These are phyloP conservation scores for Linum tenue DNA, from an alignment of 345 rosid genomes.

Conservation along the genomic window DNA sequence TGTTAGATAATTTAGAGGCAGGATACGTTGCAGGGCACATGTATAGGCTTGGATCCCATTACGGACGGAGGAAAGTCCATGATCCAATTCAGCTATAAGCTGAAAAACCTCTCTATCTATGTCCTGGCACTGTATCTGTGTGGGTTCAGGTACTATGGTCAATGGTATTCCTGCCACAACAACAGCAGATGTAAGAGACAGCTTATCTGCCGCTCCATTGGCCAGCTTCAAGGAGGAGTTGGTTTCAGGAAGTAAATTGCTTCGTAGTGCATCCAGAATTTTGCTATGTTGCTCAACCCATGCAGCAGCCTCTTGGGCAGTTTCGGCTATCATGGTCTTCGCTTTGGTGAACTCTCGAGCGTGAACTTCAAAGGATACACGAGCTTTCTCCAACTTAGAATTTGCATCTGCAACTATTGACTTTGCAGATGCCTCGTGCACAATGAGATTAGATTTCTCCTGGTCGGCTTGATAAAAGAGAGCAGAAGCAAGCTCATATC, in stretches of 20 bases:
- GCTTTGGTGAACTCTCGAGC: conserved; percentile 80
- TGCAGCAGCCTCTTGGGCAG: conserved; percentile 72
- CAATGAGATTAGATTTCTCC: conserved; percentile 60
- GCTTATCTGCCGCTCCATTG: conserved; percentile 32
- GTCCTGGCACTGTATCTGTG: conserved; percentile 72
- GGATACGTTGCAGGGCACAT: conserved; percentile 65
- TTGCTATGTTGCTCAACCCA: conserved; percentile 88
- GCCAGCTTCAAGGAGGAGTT: conserved; percentile 37
- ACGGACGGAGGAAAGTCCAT: conserved; percentile 56
- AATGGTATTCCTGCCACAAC: conserved; percentile 68
- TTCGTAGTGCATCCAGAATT: conserved; percentile 67
- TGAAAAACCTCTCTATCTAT: conserved; percentile 72
- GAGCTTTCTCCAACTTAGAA: conserved; percentile 47
- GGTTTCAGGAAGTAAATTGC: conserved; percentile 58
- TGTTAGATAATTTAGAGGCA: conserved; percentile 71
- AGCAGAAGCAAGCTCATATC: conserved; percentile 66
- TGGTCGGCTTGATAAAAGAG: conserved; percentile 66
- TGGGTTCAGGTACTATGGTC: conserved; percentile 89
- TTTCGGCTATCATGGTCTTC: conserved; percentile 54
- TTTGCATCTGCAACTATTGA: conserved; percentile 74
- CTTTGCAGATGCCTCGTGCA: conserved; percentile 75
- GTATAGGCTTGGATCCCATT: conserved; percentile 60
- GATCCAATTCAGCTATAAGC: conserved; percentile 54
- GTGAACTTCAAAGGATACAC: conserved; percentile 56
- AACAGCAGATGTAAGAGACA: conserved; percentile 79